Evolutionary conservation across 1,284 basidiomycete species (phyloP), one percentile per base, ranked within the genome.

Genomic region (Apiotrichum sp.): DNA sequence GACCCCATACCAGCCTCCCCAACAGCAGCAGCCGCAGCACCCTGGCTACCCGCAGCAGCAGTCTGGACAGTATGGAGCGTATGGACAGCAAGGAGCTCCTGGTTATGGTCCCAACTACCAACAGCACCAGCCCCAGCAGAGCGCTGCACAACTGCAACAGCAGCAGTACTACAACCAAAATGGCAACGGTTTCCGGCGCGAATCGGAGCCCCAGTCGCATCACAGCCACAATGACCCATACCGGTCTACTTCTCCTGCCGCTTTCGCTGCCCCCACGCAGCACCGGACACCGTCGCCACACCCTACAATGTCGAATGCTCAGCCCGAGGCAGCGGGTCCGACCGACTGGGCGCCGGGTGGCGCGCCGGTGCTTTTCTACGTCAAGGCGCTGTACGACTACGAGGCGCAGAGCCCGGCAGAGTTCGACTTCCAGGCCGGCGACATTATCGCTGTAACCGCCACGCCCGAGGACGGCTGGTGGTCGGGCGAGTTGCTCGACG

Each of bases 401-500:
- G 76, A 78, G 13, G 92, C 93, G 29, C 86, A 87, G 16, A 89
- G 46, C 29, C 14, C 66, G 4, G 67, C 69, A 16, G 74, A 75
- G 52, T 88, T 93, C 74, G 88, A 90, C 72, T 93, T 95, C 82
- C 89, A 91, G 68, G 80, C 84, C 29, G 89, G 87, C 5, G 92
- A 95, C 73, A 87, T 95, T 61, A 93, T 96, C 66, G 92, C 91
- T 7, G 90, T 95, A 4, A 93, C 89, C 2, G 82, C 85, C 44
- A 93, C 89, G 13, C 90, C 91, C 10, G 88, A 93, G 62, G 92
- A 96, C 66, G 91, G 90, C 1, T 95, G 92, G 92, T 95, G 91
- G 92, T 87, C 85, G 53, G 73, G 74, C 49, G 73, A 79, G 64
- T 73, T 95, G 56, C 76, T 95, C 44, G 92, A 96, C 67, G 93